These are phyloP conservation scores for Dacryopinax primogenitus DNA, from an alignment of 768 basidiomycete species.

Conservation along the genomic window DNA sequence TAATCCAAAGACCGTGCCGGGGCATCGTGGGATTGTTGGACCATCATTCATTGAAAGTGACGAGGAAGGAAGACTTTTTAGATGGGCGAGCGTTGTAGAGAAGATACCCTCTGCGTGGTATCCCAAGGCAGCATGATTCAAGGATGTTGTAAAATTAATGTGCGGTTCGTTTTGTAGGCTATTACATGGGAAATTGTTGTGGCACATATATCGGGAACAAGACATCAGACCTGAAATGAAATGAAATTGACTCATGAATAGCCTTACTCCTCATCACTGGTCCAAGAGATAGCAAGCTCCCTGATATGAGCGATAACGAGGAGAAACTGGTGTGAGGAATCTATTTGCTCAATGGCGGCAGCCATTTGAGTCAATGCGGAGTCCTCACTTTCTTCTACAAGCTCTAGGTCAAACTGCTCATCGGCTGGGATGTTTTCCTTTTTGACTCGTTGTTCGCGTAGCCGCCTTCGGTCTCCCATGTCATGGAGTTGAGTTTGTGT, in stretches of 20 bases:
- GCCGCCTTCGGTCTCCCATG: conserved; percentile 55
- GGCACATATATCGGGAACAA: background rate
- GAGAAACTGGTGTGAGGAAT: background rate
- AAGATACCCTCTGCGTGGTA: conserved; percentile 73
- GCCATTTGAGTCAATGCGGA: conserved; percentile 69
- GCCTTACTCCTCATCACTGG: background rate
- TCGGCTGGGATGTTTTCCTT: conserved; percentile 29
- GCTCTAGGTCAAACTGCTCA: conserved; percentile 54
- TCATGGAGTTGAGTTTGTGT: conserved; percentile 57
- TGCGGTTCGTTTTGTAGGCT: background rate
- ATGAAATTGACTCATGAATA: background rate
- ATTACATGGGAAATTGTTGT: background rate
- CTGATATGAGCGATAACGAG: background rate
- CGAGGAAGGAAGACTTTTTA: conserved; percentile 55
- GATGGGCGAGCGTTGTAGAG: conserved; percentile 55
- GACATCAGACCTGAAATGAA: background rate
- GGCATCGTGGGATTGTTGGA: conserved; percentile 28
- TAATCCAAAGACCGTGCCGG: conserved; percentile 46
- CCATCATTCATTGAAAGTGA: conserved; percentile 63
- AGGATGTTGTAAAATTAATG: background rate
- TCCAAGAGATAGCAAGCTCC: background rate
- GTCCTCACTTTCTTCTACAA: conserved; percentile 73
- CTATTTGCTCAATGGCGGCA: background rate
- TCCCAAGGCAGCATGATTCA: background rate
- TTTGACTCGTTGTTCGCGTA: conserved; percentile 31